These are phyloP conservation scores for Phytophthora citrophthora DNA, from an alignment of 352 stramenopile genomes.

Conservation along the genomic window DNA sequence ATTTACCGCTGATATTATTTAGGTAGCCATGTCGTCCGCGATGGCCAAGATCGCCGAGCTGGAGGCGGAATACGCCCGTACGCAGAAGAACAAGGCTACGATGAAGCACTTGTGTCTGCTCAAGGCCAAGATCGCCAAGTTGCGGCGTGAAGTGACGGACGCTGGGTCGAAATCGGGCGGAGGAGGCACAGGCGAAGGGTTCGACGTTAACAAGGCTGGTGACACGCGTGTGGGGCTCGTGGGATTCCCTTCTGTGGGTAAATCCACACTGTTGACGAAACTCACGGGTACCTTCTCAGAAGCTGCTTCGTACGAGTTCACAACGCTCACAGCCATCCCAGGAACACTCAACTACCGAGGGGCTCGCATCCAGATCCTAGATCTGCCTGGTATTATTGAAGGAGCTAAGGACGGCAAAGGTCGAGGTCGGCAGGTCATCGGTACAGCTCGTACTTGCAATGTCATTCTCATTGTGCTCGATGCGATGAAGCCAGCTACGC, in stretches of 20 bases:
- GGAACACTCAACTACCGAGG: conserved; percentile 97
- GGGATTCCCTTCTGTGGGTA: conserved; percentile 99
- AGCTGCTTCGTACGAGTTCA: conserved; percentile 98
- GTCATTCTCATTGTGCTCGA: conserved; percentile 99
- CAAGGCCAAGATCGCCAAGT: conserved; percentile 98
- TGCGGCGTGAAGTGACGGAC: conserved; percentile 93
- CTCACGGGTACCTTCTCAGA: conserved; percentile 97
- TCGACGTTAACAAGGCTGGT: conserved; percentile 94
- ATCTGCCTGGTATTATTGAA: conserved; percentile 98
- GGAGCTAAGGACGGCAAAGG: conserved; percentile 98
- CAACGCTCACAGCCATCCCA: conserved; percentile 98
- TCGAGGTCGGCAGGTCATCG: conserved; percentile 97
- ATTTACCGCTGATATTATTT: not conserved
- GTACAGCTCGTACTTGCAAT: conserved; percentile 97
- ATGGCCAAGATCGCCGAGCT: conserved; percentile 85
- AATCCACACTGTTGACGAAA: conserved; percentile 97
- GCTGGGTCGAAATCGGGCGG: conserved; percentile 70
- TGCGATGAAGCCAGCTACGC: conserved; percentile 95
- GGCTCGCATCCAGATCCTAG: conserved; percentile 88
- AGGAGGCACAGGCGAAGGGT: conserved; percentile 82
- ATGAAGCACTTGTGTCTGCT: conserved; percentile 98
- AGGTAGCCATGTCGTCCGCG: conserved; percentile 60
- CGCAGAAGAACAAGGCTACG: conserved; percentile 99
- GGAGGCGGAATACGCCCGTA: conserved; percentile 94
- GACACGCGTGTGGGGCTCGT: conserved; percentile 98